These are phyloP conservation scores for Mucor indicus DNA, from an alignment of 371 early-diverging fungal genomes.

Conservation along the genomic window DNA sequence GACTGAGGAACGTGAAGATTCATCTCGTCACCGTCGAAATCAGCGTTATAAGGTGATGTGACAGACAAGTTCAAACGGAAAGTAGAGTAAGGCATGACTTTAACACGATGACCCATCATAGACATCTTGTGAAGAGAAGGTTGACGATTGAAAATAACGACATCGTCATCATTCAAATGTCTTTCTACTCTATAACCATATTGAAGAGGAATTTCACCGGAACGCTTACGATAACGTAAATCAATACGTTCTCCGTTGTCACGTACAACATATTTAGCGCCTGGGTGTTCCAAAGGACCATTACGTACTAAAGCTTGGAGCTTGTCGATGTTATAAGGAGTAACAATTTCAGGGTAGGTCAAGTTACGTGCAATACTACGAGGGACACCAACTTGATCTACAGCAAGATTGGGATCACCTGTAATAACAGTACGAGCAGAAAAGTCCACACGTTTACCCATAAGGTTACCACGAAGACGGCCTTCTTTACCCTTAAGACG, in stretches of 20 bases:
- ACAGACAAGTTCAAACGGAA: conserved; percentile 99
- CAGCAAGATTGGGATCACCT: conserved; percentile 97
- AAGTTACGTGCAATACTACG: conserved; percentile 96
- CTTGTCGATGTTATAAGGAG: conserved; percentile 95
- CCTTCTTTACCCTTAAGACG: conserved; percentile 99
- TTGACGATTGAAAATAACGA: conserved; percentile 99
- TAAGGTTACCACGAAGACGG: conserved; percentile 98
- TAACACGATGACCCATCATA: conserved; percentile 99
- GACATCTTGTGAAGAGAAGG: conserved; percentile 99
- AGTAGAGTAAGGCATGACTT: conserved; percentile 98
- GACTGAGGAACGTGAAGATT: conserved; percentile 99
- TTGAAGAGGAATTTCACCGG: conserved; percentile 89
- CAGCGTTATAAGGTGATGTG: conserved; percentile 99
- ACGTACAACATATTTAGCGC: conserved; percentile 98
- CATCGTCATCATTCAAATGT: conserved; percentile 96
- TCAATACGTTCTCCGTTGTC: conserved; percentile 98
- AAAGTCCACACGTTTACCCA: conserved; percentile 99
- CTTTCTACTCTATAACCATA: conserved; percentile 97
- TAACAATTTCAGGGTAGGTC: conserved; percentile 98
- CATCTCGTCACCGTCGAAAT: conserved; percentile 99
- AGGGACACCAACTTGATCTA: conserved; percentile 99
- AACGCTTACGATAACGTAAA: conserved; percentile 88
- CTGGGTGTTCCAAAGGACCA: conserved; percentile 97
- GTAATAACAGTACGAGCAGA: conserved; percentile 99
- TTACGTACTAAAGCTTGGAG: conserved; percentile 91